Conservation (phyloP, 2,329 filamentous ascomycete species). For the Aspergillus pseudoviridinutans region DNA sequence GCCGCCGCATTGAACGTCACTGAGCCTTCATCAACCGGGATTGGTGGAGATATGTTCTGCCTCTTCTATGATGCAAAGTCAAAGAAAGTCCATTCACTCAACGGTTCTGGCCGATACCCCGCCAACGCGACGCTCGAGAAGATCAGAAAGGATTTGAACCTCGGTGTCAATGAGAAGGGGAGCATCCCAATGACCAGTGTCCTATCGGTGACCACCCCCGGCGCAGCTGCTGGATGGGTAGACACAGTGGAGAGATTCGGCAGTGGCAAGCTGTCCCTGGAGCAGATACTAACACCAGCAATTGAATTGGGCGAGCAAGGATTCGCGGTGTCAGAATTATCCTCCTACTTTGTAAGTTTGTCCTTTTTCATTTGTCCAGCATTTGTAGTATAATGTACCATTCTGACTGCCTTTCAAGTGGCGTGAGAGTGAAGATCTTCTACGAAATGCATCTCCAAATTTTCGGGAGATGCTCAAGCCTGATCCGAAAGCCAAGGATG, state of each 20-base stretch:
- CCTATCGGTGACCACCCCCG: slow-evolving; percentile 81
- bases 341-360: slow-evolving; percentile 61
- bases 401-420: slow-evolving; percentile 54
- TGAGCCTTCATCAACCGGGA: slow-evolving; percentile 87
- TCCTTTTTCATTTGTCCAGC: not conserved
- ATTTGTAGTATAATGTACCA: not conserved
- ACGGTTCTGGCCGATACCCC: slow-evolving; percentile 85
- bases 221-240: slow-evolving; percentile 88
- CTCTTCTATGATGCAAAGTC: slow-evolving; percentile 83
- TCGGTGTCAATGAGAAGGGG: slow-evolving; percentile 54
- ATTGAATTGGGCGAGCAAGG: slow-evolving; percentile 83
- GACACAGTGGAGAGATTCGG: slow-evolving; percentile 86
- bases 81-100: slow-evolving; percentile 78
- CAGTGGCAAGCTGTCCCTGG: slow-evolving; percentile 74
- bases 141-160: slow-evolving; percentile 64
- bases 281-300: slow-evolving; percentile 75
- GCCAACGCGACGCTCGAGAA: slow-evolving; percentile 64
- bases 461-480: slow-evolving; percentile 81
- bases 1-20: slow-evolving; percentile 91
- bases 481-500: slow-evolving; percentile 63
- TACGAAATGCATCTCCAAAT: slow-evolving; percentile 77
- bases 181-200: slow-evolving; percentile 72
- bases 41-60: slow-evolving; percentile 96
- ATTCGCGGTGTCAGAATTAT: slow-evolving; percentile 81
- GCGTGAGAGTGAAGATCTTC: slow-evolving; percentile 57